Conservation (phyloP, 208 protist species). For the Crithidia acanthocephali region DNA sequence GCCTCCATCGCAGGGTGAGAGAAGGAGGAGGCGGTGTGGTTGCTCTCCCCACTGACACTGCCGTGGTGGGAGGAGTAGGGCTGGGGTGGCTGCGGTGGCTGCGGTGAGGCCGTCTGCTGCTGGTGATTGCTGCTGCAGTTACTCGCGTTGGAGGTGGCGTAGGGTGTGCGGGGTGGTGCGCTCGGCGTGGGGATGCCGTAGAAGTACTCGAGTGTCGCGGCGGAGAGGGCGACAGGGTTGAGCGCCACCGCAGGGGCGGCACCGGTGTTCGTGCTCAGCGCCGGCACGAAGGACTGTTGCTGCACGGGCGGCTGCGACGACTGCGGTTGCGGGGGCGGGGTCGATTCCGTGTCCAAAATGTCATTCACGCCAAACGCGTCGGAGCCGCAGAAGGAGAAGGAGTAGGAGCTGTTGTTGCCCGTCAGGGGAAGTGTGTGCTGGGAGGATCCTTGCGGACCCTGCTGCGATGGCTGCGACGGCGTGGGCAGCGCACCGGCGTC, state of each 20-base stretch:
- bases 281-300: not conserved
- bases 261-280: not conserved
- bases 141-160: constrained; percentile 18
- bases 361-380: constrained; percentile 9
- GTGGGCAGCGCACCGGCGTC: not conserved
- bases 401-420: constrained; percentile 14
- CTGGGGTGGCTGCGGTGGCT: no score
- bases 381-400: constrained; percentile 21
- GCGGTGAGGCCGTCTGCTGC: no score
- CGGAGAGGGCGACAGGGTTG: constrained; percentile 12
- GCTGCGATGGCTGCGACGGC: not conserved
- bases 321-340: not conserved
- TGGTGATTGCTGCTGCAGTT: constrained; percentile 29
- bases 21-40: not conserved
- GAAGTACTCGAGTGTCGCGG: constrained; percentile 27
- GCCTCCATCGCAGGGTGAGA: not conserved
- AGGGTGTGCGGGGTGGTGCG: constrained; percentile 11
- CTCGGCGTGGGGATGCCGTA: constrained; percentile 27
- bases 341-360: not conserved
- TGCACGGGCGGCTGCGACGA: no score
- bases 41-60: constrained; percentile 14
- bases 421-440: not conserved
- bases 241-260: not conserved
- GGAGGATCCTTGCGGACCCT: not conserved
- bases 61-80: not conserved